Evolutionary conservation across 805 yeast species (phyloP).

Genomic region (Pichia scutulata): DNA sequence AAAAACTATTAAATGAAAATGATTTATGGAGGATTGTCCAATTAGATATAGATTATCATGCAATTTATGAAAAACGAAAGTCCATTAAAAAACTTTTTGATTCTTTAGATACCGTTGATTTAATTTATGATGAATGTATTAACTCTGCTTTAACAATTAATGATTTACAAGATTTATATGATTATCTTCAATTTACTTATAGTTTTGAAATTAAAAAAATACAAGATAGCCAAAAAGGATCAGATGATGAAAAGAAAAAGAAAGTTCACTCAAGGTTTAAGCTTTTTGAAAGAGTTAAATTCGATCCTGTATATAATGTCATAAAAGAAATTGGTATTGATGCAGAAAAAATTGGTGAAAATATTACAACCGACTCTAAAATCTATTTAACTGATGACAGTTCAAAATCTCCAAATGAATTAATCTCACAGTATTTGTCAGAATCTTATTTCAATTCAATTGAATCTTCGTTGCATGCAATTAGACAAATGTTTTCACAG

Average conservation of each 20-base stretch:
- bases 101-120: slow-evolving; percentile 49
- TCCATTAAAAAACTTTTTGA: slow-evolving; percentile 47
- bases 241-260: slow-evolving; percentile 16
- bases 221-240: slow-evolving; percentile 14
- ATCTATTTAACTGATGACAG: slow-evolving; percentile 69
- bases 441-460: slow-evolving; percentile 46
- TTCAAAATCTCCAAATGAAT: slow-evolving; percentile 48
- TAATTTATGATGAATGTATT: slow-evolving; percentile 48
- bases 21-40: slow-evolving; percentile 89
- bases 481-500: slow-evolving; percentile 68
- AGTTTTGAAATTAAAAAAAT: slow-evolving; percentile 49
- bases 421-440: slow-evolving; percentile 35
- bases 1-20: slow-evolving; percentile 59
- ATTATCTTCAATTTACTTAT: slow-evolving; percentile 69
- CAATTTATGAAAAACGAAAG: slow-evolving; percentile 66
- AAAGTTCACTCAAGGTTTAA: slow-evolving; percentile 56
- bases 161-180: slow-evolving; percentile 81
- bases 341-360: slow-evolving; percentile 78
- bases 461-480: slow-evolving; percentile 51
- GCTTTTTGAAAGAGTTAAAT: slow-evolving; percentile 58
- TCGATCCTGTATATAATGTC: slow-evolving; percentile 55
- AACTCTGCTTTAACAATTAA: slow-evolving; percentile 52
- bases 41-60: slow-evolving; percentile 82
- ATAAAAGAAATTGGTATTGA: slow-evolving; percentile 67
- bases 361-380: slow-evolving; percentile 58